phyloP scores from a whole-genome alignment of 2,329 filamentous ascomycete species.

The Paraconiothyrium brasiliense region DNA sequence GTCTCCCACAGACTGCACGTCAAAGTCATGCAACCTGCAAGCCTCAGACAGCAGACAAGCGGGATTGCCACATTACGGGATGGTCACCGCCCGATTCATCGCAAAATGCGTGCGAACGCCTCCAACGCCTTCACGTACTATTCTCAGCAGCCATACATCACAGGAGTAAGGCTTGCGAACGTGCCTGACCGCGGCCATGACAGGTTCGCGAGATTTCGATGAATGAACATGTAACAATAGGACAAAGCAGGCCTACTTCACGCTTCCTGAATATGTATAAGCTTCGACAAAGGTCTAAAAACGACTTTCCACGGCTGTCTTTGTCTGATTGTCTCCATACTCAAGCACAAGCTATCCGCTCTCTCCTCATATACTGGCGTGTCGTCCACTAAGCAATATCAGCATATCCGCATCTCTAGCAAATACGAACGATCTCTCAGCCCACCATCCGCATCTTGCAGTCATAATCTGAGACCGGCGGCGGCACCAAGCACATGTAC shows the following conservation, averaged over 20 bases:
- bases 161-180: background rate
- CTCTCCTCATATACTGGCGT: slow-evolving; percentile 20
- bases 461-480: slow-evolving; percentile 11
- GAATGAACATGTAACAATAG: slow-evolving; percentile 12
- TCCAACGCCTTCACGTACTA: background rate
- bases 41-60: background rate
- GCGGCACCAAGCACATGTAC: background rate
- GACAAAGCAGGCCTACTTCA: slow-evolving; percentile 9
- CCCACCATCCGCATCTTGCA: background rate
- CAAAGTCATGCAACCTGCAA: slow-evolving; percentile 7
- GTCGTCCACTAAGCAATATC: slow-evolving; percentile 17
- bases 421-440: slow-evolving; percentile 1
- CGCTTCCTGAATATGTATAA: slow-evolving; percentile 30
- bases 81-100: background rate
- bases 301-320: slow-evolving; percentile 28
- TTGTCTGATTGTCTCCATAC: slow-evolving; percentile 39
- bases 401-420: slow-evolving; percentile 2
- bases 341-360: slow-evolving; percentile 33
- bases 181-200: background rate
- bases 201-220: background rate
- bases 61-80: slow-evolving; percentile 1
- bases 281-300: slow-evolving; percentile 40
- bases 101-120: slow-evolving; percentile 1
- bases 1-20: background rate
- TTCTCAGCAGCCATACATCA: background rate